phyloP scores from a whole-genome alignment of 176 grass and related monocot species.

The Musa beccarii region DNA sequence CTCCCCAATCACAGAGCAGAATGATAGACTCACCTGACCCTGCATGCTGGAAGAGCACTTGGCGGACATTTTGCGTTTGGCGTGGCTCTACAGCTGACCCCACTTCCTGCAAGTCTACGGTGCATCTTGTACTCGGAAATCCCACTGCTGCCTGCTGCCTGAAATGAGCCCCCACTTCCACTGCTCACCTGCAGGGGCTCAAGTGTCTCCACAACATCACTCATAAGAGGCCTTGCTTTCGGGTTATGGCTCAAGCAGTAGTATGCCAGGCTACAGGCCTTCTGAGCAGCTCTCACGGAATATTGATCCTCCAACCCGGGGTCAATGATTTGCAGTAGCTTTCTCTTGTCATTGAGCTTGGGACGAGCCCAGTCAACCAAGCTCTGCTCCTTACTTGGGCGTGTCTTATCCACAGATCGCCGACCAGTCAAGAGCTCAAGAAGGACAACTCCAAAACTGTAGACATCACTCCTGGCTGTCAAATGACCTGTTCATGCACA shows the following conservation, averaged over 20 bases:
- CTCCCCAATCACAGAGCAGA: background rate
- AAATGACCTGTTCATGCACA: conserved; percentile 54
- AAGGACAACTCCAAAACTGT: conserved; percentile 91
- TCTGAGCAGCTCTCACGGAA: conserved; percentile 63
- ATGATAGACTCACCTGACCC: conserved; percentile 53
- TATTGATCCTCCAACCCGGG: conserved; percentile 68
- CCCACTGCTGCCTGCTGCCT: conserved; percentile 19
- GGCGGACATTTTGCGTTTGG: conserved; percentile 57
- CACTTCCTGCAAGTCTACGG: conserved; percentile 42
- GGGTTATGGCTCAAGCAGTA: conserved; percentile 96
- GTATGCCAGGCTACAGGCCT: conserved; percentile 86
- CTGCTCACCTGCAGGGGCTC: conserved; percentile 58
- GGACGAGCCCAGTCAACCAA: conserved; percentile 90
- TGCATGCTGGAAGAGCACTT: conserved; percentile 61
- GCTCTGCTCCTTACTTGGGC: conserved; percentile 87
- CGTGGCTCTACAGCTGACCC: conserved; percentile 59
- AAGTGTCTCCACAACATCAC: conserved; percentile 84
- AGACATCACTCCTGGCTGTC: conserved; percentile 93
- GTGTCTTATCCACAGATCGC: conserved; percentile 86
- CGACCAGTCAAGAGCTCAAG: conserved; percentile 87
- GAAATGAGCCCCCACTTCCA: conserved; percentile 27
- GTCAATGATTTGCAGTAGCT: conserved; percentile 84
- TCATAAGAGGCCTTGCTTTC: conserved; percentile 94
- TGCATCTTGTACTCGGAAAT: conserved; percentile 47
- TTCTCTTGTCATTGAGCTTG: conserved; percentile 82